These are phyloP conservation scores for Viridothelium virens DNA, from an alignment of 495 filamentous ascomycete genomes.

Conservation along the genomic window DNA sequence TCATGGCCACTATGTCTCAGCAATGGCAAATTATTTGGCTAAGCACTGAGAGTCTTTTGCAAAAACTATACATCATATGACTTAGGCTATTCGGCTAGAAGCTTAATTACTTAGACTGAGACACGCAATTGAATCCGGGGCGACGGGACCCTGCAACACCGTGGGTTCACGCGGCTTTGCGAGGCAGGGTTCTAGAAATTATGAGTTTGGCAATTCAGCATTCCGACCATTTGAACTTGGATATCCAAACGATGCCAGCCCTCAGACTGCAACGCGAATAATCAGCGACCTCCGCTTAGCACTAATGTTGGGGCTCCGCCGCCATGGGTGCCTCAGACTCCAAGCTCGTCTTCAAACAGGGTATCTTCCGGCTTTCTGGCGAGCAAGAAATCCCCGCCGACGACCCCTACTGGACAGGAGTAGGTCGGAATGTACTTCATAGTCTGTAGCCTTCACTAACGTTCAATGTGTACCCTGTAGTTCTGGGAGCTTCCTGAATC, in stretches of 20 bases:
- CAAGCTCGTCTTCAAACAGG: constrained; percentile 98
- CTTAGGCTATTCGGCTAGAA: neutral
- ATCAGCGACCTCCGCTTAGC: neutral
- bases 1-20: neutral
- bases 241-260: neutral
- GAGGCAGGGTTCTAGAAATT: neutral
- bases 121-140: neutral
- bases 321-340: constrained; percentile 96
- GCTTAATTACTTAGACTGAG: neutral
- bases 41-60: neutral
- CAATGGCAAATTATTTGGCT: neutral
- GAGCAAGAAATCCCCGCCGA: constrained; percentile 78
- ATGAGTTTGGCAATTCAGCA: neutral
- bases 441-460: neutral
- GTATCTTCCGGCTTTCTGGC: constrained; percentile 94
- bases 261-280: neutral
- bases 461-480: constrained; percentile 37
- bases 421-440: constrained; percentile 39
- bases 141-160: neutral
- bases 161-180: neutral
- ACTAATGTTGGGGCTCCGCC: constrained; percentile 12
- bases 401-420: constrained; percentile 89
- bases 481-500: constrained; percentile 98
- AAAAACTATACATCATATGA: too few species aligned
- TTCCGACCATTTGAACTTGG: neutral